Evolutionary conservation across 495 filamentous ascomycete species (phyloP), one percentile per base, ranked within the genome.

Genomic region (Mycothermus thermophilus): DNA sequence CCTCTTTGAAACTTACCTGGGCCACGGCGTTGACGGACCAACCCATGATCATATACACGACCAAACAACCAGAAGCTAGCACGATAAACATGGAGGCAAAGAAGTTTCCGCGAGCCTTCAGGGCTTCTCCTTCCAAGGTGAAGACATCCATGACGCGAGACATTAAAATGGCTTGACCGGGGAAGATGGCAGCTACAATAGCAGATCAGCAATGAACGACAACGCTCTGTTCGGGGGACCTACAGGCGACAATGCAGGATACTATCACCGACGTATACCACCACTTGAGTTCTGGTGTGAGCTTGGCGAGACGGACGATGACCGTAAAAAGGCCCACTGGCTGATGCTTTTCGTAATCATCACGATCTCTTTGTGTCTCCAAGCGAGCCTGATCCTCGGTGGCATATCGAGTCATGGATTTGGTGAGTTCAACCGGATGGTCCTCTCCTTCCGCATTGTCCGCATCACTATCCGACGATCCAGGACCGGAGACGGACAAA

Each of bases 21-120:
- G 44, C 36, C 17, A 61, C 37, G 27, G 70, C 57, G 34, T 54
- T 63, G 8, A 46, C 35, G 26, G 70, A 61, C 34, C 32, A 59
- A 22, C 68, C 70, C 4, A 72, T 29, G 1, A 45, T 19, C 13
- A 52, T 51, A 31, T 73, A 74, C 33, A 47, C 55, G 3, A 57
- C 29, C 0, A 58, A 48, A 10, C 60, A 52, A 14, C 41, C 56
- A 1, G 66, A 45, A 2, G 66, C 65, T 3, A 73, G 45, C 11
- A 71, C 47, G 30, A 74, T 62, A 40, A 74, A 74, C 66, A 74
- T 72, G 37, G 68, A 47, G 0, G 67, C 54, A 54, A 59, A 75
- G 37, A 71, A 74, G 35, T 74, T 64, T 15, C 56, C 59, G 13
- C 37, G 42, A 21, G 40, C 39, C 5, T 44, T 45, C 40, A 59